phyloP scores from a whole-genome alignment of 768 basidiomycete species.

The Mycena maculata region DNA sequence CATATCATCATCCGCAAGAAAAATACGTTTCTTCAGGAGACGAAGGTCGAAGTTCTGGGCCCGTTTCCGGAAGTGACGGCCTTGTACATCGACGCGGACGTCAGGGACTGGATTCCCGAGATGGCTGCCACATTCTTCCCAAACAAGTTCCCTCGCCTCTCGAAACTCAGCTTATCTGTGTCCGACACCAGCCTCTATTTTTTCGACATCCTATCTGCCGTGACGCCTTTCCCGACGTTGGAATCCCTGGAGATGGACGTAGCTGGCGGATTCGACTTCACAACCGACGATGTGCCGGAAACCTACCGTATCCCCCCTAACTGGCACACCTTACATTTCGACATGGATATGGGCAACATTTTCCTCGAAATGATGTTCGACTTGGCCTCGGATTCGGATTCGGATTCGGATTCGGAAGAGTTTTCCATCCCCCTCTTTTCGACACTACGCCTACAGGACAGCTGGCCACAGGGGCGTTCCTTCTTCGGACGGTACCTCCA shows the following conservation, averaged over 20 bases:
- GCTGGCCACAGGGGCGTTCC: constrained; percentile 9
- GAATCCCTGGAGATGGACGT: not conserved
- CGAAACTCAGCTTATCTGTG: not conserved
- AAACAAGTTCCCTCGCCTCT: constrained; percentile 8
- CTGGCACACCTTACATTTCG: not conserved
- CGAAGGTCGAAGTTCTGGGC: not conserved
- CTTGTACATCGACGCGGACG: not conserved
- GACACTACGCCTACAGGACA: constrained; percentile 2
- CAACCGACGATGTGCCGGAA: not conserved
- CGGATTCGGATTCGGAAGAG: not conserved
- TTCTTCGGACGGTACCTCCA: constrained; percentile 5
- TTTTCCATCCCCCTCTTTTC: constrained; percentile 9
- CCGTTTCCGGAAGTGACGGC: constrained; percentile 1
- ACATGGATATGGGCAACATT: not conserved
- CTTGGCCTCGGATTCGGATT: not conserved
- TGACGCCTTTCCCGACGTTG: not conserved
- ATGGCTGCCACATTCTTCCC: not conserved
- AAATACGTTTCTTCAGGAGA: not conserved
- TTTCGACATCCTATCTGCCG: not conserved
- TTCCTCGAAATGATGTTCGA: constrained; percentile 15
- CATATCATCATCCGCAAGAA: not conserved
- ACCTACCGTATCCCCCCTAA: not conserved
- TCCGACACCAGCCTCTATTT: not conserved
- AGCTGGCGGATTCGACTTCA: not conserved
- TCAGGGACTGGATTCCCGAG: not conserved